Conservation (phyloP, 257 asterid genomes). For the Dorcoceras hygrometricum region DNA sequence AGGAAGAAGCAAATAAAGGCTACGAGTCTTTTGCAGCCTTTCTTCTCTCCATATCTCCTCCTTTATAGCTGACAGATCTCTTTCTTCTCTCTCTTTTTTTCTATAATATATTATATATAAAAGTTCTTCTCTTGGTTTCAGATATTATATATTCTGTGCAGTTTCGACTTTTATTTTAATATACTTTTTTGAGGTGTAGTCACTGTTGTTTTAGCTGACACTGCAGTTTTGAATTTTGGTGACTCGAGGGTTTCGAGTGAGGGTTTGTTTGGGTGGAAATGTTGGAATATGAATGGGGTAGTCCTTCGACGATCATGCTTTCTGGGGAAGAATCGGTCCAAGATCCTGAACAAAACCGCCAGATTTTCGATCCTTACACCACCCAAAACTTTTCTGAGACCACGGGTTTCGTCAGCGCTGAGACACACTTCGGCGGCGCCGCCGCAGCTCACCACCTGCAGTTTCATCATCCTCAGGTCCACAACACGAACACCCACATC, state of each 20-base stretch:
- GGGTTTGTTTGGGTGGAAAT: slow-evolving; percentile 17
- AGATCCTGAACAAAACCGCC: slow-evolving; percentile 43
- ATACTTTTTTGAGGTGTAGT: background rate
- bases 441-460: slow-evolving; percentile 28
- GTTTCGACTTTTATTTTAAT: slow-evolving; percentile 19
- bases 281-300: slow-evolving; percentile 95
- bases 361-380: slow-evolving; percentile 8
- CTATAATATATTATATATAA: slow-evolving; percentile 24
- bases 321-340: slow-evolving; percentile 51
- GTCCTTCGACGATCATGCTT: slow-evolving; percentile 64
- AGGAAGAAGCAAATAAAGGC: slow-evolving; percentile 28
- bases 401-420: slow-evolving; percentile 37
- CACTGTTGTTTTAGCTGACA: slow-evolving; percentile 12
- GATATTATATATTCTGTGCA: slow-evolving; percentile 22
- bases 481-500: slow-evolving; percentile 28
- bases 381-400: slow-evolving; percentile 5
- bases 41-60: slow-evolving; percentile 51
- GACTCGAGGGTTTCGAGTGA: slow-evolving; percentile 6
- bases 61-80: slow-evolving; percentile 74
- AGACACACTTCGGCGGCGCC: slow-evolving; percentile 40
- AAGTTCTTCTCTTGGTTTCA: slow-evolving; percentile 41
- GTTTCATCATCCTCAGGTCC: slow-evolving; percentile 34
- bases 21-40: slow-evolving; percentile 54
- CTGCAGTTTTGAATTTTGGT: slow-evolving; percentile 9
- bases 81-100: slow-evolving; percentile 25